phyloP scores from a whole-genome alignment of 176 grass and related monocot species.

The Carex myosuroides region DNA sequence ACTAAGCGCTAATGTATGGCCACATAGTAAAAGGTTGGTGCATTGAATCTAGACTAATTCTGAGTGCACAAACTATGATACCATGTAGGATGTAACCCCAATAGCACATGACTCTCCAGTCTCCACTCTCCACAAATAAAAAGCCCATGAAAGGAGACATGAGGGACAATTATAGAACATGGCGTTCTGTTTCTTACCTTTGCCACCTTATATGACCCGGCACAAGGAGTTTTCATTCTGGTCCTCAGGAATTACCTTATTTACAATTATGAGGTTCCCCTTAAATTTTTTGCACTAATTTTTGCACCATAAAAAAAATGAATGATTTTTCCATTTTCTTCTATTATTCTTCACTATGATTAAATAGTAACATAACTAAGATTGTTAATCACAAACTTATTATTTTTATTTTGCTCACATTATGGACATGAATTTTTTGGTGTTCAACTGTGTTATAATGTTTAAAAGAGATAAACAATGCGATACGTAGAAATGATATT shows the following conservation, averaged over 20 bases:
- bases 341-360: no score
- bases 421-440: no score
- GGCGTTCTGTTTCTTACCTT: neutral
- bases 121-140: neutral
- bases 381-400: no score
- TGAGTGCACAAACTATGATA: neutral
- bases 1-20: neutral
- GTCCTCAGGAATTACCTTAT: neutral
- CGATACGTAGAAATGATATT: no score
- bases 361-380: no score
- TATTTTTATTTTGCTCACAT: no score
- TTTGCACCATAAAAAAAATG: neutral
- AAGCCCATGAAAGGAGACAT: neutral
- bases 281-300: neutral
- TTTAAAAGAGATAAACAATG: no score
- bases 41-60: neutral
- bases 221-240: neutral
- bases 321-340: no score
- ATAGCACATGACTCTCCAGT: neutral
- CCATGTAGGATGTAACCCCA: neutral
- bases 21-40: neutral
- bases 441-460: no score
- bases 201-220: neutral
- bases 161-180: neutral
- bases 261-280: neutral